phyloP scores from a whole-genome alignment of 1,284 basidiomycete genomes.

The Cystobasidium sp. region DNA sequence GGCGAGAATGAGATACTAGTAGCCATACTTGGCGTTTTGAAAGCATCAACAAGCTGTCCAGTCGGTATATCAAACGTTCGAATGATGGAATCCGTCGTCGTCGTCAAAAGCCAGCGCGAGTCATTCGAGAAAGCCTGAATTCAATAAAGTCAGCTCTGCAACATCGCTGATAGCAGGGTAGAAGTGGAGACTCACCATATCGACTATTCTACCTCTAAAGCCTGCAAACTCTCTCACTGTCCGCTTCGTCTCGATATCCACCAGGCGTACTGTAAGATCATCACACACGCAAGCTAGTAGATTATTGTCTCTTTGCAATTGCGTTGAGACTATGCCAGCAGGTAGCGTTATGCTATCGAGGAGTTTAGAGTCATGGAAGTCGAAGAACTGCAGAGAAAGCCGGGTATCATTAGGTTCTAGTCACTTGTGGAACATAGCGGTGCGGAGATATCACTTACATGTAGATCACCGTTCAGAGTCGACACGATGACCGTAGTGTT shows the following conservation, averaged over 20 bases:
- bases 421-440: neutral
- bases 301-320: conserved; percentile 81
- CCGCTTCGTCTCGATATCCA: conserved; percentile 88
- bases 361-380: conserved; percentile 83
- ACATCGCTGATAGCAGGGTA: neutral
- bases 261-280: conserved; percentile 77
- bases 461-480: conserved; percentile 84
- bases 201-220: conserved; percentile 77
- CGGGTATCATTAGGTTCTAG: neutral
- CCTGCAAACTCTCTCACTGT: conserved; percentile 85
- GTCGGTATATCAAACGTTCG: conserved; percentile 97
- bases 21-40: conserved; percentile 85
- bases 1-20: conserved; percentile 92
- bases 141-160: neutral
- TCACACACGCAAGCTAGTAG: conserved; percentile 84
- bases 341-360: conserved; percentile 71
- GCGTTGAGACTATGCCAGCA: conserved; percentile 71
- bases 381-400: conserved; percentile 77
- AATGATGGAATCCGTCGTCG: conserved; percentile 87
- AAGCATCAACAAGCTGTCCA: conserved; percentile 87
- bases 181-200: conserved; percentile 66
- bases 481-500: conserved; percentile 80
- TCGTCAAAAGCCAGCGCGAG: conserved; percentile 86
- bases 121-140: conserved; percentile 85
- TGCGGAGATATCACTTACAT: conserved; percentile 63